Evolutionary conservation across 352 stramenopile species (phyloP).

Genomic region (Phytopythium vexans): DNA sequence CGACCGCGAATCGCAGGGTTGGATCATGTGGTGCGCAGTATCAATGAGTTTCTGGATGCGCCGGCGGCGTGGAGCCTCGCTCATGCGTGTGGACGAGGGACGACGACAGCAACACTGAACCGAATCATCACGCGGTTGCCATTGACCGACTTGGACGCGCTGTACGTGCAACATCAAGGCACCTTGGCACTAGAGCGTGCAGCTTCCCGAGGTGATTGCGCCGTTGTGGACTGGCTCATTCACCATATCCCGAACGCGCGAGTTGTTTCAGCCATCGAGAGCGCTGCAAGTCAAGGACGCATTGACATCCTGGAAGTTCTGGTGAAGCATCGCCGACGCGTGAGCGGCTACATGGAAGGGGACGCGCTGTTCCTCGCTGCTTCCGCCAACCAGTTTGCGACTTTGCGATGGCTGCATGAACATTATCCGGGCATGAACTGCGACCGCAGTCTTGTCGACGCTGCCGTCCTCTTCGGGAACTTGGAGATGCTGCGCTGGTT

Average conservation of each 20-base stretch:
- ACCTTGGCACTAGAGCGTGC: conserved; percentile 18
- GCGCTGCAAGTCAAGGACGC: conserved; percentile 13
- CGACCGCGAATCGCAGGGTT: conserved; percentile 13
- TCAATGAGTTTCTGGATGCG: conserved; percentile 21
- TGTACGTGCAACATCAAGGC: conserved; percentile 26
- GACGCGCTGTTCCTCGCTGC: conserved; percentile 19
- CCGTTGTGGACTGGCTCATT: too few species aligned
- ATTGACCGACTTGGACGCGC: conserved; percentile 6
- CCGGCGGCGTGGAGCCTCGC: conserved; percentile 19
- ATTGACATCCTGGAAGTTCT: conserved; percentile 15
- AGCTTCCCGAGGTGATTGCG: too few species aligned
- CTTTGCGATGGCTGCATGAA: conserved; percentile 17
- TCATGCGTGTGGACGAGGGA: conserved; percentile 10
- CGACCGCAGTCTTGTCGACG: conserved; percentile 18
- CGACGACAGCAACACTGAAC: conserved; percentile 8
- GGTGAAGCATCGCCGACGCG: conserved; percentile 16
- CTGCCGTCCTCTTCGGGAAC: conserved; percentile 18
- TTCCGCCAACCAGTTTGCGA: conserved; percentile 8
- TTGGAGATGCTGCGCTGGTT: conserved; percentile 26
- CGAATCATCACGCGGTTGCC: not conserved
- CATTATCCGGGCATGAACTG: conserved; percentile 9
- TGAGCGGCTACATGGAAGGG: conserved; percentile 12
- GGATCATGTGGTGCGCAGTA: conserved; percentile 17
- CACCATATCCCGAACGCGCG: too few species aligned
- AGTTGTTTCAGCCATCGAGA: not conserved